A percentile compares a stretch with the other conserved stretches of the same genome.
Conservation (phyloP, 306 rosid genomes). For the Cucumis hystrix region DNA sequence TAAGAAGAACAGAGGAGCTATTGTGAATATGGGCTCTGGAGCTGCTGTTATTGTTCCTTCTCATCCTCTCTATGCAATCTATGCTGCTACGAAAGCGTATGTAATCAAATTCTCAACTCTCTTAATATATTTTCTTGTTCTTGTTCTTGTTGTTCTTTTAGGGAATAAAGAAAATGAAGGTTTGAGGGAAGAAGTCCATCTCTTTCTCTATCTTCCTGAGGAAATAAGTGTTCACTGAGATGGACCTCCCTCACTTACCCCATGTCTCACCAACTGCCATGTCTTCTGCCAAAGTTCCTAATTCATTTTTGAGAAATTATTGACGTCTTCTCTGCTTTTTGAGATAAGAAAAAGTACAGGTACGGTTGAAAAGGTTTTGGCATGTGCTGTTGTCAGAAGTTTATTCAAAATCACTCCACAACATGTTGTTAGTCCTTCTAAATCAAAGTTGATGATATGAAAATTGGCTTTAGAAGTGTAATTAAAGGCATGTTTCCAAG, state of each 20-base stretch:
- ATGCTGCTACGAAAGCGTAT: conserved; percentile 86
- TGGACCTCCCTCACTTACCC: not conserved
- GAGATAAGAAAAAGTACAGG: not conserved
- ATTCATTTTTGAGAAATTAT: not conserved
- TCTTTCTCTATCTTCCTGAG: not conserved
- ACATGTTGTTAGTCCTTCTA: too few species aligned
- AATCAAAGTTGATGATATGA: too few species aligned
- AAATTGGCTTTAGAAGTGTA: too few species aligned
- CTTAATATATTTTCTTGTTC: not conserved
- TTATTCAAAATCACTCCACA: too few species aligned
- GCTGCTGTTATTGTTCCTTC: conserved; percentile 65
- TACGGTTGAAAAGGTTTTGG: not conserved
- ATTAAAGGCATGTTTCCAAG: too few species aligned
- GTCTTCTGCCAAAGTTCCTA: not conserved
- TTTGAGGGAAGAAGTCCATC: not conserved
- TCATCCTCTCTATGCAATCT: conserved; percentile 61
- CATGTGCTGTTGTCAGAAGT: too few species aligned
- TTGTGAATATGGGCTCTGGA: conserved; percentile 65
- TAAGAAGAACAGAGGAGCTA: conserved; percentile 39
- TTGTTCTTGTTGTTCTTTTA: not conserved
- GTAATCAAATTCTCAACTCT: not conserved
- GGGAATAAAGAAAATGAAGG: not conserved
- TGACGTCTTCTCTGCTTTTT: not conserved
- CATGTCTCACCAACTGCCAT: not conserved
- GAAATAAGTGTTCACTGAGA: not conserved